Evolutionary conservation across 192 early-diverging fungal species (phyloP), one percentile per base, ranked within the genome.

Genomic region (Linnemannia zychae): DNA sequence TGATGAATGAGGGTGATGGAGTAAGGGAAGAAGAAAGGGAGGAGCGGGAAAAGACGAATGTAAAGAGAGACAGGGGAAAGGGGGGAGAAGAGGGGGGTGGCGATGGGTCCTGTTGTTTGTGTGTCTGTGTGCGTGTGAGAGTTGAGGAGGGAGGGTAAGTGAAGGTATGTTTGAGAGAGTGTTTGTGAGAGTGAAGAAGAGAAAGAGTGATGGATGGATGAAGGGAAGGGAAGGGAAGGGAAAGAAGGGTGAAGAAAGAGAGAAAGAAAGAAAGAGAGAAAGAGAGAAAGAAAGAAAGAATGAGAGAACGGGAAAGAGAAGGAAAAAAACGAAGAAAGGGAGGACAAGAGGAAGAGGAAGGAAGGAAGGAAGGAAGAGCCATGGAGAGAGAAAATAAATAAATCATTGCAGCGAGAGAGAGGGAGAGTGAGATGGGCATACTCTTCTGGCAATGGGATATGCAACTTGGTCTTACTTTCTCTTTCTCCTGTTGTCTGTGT

Each of bases 11-110:
- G 17, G 20, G 63, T 7, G 74, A 46, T 48, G 67, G 38, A 49
- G 67, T 24, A 40, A 76, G 53, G 22, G 33, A 50, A 4, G 57
- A 38, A 17, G 46, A 4, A 47, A n/a, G 44, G 47, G 37, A 74
- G 52, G 72, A 52, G 24, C 17, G 47, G 28, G 60, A 71, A 34
- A 75, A 75, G 33, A 38, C 17, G 40, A 60, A 22, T 63, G 66
- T 28, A 18, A 38, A 28, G 17, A 53, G 18, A 48, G 33, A 20
- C 34, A 69, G 17, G 0, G 37, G 46, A 22, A 74, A 31, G 34
- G 44, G 46, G 40, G 37, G 24, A 18, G 20, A n/a, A 7, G 34
- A 17, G 37, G 24, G 50, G 28, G 47, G 24, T 28, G 71, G 13
- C 22, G 24, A 48, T 38, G 47, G 17, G 11, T 50, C n/a, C 7